Evolutionary conservation across 73 alveolate species (phyloP).

Genomic region (Paramecium bursaria): DNA sequence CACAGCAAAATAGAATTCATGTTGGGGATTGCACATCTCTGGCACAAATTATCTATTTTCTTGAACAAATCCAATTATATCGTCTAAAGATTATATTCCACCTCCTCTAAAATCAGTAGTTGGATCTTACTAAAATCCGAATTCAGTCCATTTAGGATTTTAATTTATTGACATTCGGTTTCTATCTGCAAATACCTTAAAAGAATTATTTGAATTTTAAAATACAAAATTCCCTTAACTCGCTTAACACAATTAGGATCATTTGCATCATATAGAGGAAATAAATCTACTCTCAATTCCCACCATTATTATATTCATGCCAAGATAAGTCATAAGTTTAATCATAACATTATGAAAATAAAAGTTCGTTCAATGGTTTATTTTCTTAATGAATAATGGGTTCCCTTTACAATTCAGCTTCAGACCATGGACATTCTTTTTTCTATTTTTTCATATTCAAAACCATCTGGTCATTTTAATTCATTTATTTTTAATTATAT

Average conservation of each 20-base stretch:
- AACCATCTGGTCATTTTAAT: too few species aligned
- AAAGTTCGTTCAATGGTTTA: slow-evolving; percentile 33
- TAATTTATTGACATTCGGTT: slow-evolving; percentile 31
- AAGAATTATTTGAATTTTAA: too few species aligned
- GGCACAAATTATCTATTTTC: slow-evolving; percentile 70
- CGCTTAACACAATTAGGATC: slow-evolving; percentile 41
- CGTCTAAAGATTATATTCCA: slow-evolving; percentile 77
- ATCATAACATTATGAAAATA: slow-evolving; percentile 51
- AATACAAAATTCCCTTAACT: too few species aligned
- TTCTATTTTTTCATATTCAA: too few species aligned
- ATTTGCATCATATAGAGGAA: slow-evolving; percentile 10
- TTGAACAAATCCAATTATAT: slow-evolving; percentile 73
- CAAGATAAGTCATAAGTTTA: slow-evolving; percentile 14
- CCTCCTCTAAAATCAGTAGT: slow-evolving; percentile 87
- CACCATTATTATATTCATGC: slow-evolving; percentile 42
- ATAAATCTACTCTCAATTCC: slow-evolving; percentile 38
- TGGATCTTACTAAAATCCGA: slow-evolving; percentile 84
- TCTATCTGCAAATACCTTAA: slow-evolving; percentile 55
- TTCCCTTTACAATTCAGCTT: slow-evolving; percentile 11
- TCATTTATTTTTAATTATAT: too few species aligned
- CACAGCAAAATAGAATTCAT: slow-evolving; percentile 68
- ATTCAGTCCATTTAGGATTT: slow-evolving; percentile 75
- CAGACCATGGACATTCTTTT: slow-evolving; percentile 58
- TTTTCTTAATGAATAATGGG: slow-evolving; percentile 19
- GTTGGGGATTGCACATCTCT: slow-evolving; percentile 70